A percentile compares a stretch with the other conserved stretches of the same genome.
Conservation (phyloP, 2,329 filamentous ascomycete species). For the Mariannaea elegans region DNA sequence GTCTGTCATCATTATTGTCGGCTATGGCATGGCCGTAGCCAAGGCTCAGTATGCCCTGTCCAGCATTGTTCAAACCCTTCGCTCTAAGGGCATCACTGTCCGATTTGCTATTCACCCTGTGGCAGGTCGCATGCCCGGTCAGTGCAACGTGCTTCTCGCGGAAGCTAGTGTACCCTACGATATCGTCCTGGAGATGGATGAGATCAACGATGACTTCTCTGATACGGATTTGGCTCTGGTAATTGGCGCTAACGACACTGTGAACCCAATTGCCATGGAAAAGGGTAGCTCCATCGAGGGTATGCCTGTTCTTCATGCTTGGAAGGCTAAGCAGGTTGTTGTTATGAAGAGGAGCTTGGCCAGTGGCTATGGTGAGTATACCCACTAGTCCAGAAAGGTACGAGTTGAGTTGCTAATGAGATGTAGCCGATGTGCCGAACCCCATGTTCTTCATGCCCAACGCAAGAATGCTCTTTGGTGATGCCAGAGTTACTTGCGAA, state of each 20-base stretch:
- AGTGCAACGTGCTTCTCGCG: constrained; percentile 90
- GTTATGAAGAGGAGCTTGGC: constrained; percentile 94
- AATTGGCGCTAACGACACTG: constrained; percentile 92
- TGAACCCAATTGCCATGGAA: constrained; percentile 89
- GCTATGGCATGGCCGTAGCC: constrained; percentile 93
- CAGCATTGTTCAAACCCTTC: constrained; percentile 78
- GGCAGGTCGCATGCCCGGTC: constrained; percentile 90
- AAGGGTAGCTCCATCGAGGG: constrained; percentile 85
- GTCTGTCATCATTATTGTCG: constrained; percentile 88
- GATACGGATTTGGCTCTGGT: constrained; percentile 89
- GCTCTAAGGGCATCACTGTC: constrained; percentile 80
- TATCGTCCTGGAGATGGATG: constrained; percentile 93
- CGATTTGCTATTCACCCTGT: constrained; percentile 92
- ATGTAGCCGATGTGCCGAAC: constrained; percentile 83
- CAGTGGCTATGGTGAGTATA: constrained; percentile 78
- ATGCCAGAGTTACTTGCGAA: constrained; percentile 85
- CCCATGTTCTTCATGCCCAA: constrained; percentile 94
- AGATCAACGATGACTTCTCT: constrained; percentile 91
- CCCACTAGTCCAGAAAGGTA: not conserved
- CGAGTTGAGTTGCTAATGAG: constrained; percentile 26
- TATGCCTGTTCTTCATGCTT: constrained; percentile 91
- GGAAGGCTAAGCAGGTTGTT: constrained; percentile 93
- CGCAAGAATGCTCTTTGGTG: constrained; percentile 91
- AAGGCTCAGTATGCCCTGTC: constrained; percentile 93
- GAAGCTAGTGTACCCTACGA: constrained; percentile 91